Percentiles rank a stretch among this genome's conserved stretches.
Conservation (phyloP, 2,329 filamentous ascomycete genomes). For the Fusarium austroafricanum region DNA sequence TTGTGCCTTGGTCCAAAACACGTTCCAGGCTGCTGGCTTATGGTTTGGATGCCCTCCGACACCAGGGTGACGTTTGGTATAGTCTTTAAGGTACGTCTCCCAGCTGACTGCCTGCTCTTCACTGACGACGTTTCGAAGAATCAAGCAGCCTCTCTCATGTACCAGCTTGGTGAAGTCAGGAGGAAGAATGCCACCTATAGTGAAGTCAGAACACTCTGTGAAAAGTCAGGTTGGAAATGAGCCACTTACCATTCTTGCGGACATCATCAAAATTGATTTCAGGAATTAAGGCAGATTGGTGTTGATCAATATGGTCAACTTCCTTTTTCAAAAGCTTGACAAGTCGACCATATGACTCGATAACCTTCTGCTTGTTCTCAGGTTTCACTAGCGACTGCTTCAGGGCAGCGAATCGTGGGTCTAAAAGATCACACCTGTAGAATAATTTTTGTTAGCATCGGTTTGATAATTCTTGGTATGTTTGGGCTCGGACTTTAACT, state of each 20-base stretch:
- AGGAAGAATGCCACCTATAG: background rate
- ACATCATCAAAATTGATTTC: background rate
- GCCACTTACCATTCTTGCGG: background rate
- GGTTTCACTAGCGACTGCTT: background rate
- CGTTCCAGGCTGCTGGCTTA: background rate
- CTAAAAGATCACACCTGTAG: background rate
- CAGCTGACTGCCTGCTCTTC: background rate
- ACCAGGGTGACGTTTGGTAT: background rate
- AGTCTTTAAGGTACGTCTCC: background rate
- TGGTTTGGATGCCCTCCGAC: background rate
- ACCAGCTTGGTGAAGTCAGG: background rate
- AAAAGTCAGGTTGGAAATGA: background rate
- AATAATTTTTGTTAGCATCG: no score
- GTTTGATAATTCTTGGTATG: no score
- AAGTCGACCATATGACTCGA: background rate
- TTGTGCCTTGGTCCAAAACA: slow-evolving; percentile 2
- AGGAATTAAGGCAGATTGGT: background rate
- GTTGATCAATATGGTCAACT: background rate
- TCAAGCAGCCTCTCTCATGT: background rate
- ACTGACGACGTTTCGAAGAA: background rate
- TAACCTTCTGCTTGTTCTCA: background rate
- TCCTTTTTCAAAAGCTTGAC: background rate
- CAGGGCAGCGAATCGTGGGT: background rate
- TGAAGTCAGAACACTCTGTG: background rate
- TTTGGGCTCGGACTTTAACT: background rate